Evolutionary conservation across 768 basidiomycete genomes (phyloP).

Genomic region (Amanita thiersii): DNA sequence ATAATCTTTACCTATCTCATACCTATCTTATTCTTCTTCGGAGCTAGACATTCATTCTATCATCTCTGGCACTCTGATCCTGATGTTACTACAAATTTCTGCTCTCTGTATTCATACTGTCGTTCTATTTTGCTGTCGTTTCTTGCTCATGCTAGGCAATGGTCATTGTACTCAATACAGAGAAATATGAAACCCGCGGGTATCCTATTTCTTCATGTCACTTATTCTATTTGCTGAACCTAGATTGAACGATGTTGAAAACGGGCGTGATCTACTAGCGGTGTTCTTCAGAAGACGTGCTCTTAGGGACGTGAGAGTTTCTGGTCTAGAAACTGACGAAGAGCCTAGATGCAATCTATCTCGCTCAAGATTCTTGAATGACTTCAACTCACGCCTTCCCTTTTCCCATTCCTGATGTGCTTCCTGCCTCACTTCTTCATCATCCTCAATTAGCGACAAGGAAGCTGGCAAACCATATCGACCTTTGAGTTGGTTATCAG

Average conservation of each 20-base stretch:
- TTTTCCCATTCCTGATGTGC: constrained; percentile 59
- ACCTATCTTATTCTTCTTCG: constrained; percentile 7
- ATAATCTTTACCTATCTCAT: constrained; percentile 8
- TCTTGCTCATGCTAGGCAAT: constrained; percentile 3
- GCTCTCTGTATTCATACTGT: constrained; percentile 10
- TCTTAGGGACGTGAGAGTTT: constrained; percentile 24
- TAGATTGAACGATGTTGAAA: neutral
- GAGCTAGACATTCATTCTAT: constrained; percentile 7
- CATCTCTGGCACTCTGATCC: constrained; percentile 3
- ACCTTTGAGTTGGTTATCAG: constrained; percentile 65
- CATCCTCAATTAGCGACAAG: constrained; percentile 58
- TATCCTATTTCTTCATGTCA: too few relatives aligned
- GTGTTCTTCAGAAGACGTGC: constrained; percentile 54
- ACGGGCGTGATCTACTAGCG: constrained; percentile 22
- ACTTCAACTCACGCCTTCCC: constrained; percentile 38
- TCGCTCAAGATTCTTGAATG: constrained; percentile 37
- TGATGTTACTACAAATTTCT: constrained; percentile 2
- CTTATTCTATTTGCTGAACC: neutral
- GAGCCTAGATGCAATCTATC: constrained; percentile 26
- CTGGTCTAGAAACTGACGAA: constrained; percentile 3
- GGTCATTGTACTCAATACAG: constrained; percentile 5
- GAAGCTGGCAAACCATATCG: constrained; percentile 72
- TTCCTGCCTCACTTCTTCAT: constrained; percentile 46
- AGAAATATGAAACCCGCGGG: too few relatives aligned
- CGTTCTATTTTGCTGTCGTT: constrained; percentile 6